Evolutionary conservation across 176 grass and related monocot species (phyloP).

Genomic region (Calamus simplicifolius): DNA sequence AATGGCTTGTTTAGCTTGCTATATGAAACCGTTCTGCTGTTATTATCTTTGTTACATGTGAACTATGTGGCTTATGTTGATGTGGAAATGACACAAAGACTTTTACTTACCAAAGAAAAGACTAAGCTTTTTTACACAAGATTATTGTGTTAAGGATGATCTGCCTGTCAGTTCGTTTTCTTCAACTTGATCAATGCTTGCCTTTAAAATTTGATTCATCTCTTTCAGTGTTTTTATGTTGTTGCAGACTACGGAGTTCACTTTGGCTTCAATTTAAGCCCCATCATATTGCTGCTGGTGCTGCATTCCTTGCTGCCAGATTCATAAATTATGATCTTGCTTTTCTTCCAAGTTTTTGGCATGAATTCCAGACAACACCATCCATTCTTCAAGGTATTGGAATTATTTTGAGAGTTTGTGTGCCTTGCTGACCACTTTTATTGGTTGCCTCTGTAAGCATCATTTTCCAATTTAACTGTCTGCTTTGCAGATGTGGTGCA

Average conservation of each 20-base stretch:
- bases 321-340: conserved; percentile 45
- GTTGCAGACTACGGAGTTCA: conserved; percentile 56
- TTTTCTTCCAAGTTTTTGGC: conserved; percentile 52
- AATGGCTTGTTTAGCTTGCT: conserved; percentile 24
- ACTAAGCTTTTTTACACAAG: too few species aligned
- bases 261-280: conserved; percentile 97
- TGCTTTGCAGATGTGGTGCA: too few species aligned
- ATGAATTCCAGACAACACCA: conserved; percentile 72
- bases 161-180: conserved; percentile 13
- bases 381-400: conserved; percentile 65
- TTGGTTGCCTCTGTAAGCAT: too few species aligned
- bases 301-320: conserved; percentile 70
- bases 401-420: not conserved
- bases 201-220: not conserved
- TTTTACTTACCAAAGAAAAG: too few species aligned
- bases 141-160: conserved; percentile 22
- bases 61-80: conserved; percentile 14
- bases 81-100: not conserved
- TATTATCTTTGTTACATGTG: conserved; percentile 20
- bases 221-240: conserved; percentile 12
- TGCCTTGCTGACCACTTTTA: too few species aligned
- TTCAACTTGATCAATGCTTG: not conserved
- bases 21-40: conserved; percentile 14
- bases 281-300: conserved; percentile 83
- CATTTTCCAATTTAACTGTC: too few species aligned